phyloP scores from a whole-genome alignment of 1,139 yeast species.

The Lodderomyces parapsilosis region DNA sequence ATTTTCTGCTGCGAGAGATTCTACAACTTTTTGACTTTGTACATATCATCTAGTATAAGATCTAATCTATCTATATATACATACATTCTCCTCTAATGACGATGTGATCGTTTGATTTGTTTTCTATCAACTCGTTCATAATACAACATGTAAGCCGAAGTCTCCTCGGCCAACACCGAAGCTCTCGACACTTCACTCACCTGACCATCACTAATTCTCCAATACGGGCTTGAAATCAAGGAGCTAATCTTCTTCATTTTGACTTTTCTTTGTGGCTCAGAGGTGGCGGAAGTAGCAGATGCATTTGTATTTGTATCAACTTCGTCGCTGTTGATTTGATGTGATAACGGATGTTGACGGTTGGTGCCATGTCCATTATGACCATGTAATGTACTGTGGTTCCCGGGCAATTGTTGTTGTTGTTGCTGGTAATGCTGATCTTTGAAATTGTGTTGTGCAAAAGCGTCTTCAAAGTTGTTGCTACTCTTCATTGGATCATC shows the following conservation, averaged over 20 bases:
- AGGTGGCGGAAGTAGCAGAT: background rate
- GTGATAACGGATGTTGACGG: background rate
- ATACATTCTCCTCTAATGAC: background rate
- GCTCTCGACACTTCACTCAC: conserved; percentile 61
- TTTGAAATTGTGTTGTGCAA: conserved; percentile 14
- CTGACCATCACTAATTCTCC: conserved; percentile 82
- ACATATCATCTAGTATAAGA: too few relatives aligned
- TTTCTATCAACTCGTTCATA: conserved; percentile 58
- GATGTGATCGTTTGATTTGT: conserved; percentile 13
- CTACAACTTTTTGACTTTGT: too few relatives aligned
- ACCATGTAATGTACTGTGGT: background rate
- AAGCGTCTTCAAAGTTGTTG: conserved; percentile 21
- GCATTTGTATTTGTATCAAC: background rate
- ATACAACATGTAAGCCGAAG: conserved; percentile 79
- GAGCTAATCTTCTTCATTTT: conserved; percentile 55
- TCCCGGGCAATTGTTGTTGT: background rate
- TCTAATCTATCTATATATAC: background rate
- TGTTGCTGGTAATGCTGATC: conserved; percentile 8
- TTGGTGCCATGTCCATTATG: background rate
- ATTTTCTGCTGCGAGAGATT: too few relatives aligned
- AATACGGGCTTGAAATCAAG: conserved; percentile 62
- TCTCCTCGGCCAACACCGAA: conserved; percentile 65
- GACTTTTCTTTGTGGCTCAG: conserved; percentile 19
- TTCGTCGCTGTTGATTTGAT: background rate
- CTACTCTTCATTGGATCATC: conserved; percentile 24